Percentiles rank a stretch among this genome's conserved stretches.
Conservation (phyloP, 2,329 filamentous ascomycete species). For the Curvularia sp. region DNA sequence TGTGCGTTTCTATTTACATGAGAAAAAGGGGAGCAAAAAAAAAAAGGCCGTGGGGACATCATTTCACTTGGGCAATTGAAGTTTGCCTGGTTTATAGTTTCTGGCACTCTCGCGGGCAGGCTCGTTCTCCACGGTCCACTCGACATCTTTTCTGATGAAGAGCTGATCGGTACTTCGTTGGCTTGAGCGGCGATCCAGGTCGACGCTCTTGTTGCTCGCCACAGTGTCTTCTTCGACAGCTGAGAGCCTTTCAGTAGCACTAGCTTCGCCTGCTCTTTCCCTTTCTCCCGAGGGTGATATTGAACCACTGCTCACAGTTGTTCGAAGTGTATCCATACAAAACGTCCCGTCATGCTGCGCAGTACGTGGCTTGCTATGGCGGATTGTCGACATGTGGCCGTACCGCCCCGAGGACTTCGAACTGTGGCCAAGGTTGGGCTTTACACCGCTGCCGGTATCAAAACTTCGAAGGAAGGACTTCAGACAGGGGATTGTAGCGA, state of each 20-base stretch:
- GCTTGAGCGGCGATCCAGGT: constrained; percentile 19
- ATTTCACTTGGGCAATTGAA: background rate
- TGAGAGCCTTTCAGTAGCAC: background rate
- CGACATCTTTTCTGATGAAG: constrained; percentile 32
- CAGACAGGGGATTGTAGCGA: background rate
- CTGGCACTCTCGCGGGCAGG: background rate
- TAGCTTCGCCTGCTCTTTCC: background rate
- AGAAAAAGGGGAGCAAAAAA: background rate
- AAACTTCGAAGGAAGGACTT: constrained; percentile 1
- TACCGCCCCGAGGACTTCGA: constrained; percentile 1
- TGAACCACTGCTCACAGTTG: background rate
- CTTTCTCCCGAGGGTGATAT: background rate
- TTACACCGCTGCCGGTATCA: background rate
- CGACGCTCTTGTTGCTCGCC: constrained; percentile 1
- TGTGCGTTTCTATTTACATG: background rate
- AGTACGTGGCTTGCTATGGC: background rate
- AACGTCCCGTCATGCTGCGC: background rate
- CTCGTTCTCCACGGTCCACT: constrained; percentile 27
- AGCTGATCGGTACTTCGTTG: constrained; percentile 34
- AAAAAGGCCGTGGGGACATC: no score
- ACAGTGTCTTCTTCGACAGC: constrained; percentile 6
- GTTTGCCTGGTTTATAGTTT: background rate
- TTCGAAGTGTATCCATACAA: background rate
- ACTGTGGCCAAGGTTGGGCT: background rate
- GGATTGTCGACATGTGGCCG: background rate